Evolutionary conservation across 306 rosid species (phyloP), one percentile per base, ranked within the genome.

Genomic region (Pterocarpus santalinus): DNA sequence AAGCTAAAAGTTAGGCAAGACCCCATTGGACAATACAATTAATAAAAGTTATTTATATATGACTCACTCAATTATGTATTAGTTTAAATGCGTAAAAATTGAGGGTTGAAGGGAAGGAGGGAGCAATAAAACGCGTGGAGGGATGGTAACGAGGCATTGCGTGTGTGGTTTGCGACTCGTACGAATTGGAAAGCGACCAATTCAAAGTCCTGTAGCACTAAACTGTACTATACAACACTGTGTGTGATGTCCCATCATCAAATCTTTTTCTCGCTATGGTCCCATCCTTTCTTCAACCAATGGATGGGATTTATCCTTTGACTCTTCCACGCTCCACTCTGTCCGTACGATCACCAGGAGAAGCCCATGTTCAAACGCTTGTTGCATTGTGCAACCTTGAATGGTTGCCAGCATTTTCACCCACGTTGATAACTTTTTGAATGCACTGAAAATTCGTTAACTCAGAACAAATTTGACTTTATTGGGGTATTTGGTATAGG

Each of bases 171-270:
- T 39, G 58, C 30, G 1, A 33, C 36, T 16, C 73, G 53, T 8
- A 35, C 73, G 7, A 62, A n/a, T 62, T 61, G 16, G 71, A 75
- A 12, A 62, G 61, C 12, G 43, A 77, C 65, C 43, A 77, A 51
- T 47, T 12, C 14, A 12, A 60, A 8, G 62, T 15, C 0, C 53
- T 75, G 53, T 77, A 60, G 75, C 47, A 57, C 39, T 72, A 69
- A 63, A 51, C 52, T 22, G 28, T 22, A 22, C 28, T 22, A 22
- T 22, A 22, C 28, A 22, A 22, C 28, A 22, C 28, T 39, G 53
- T 56, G 14, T 75, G 82, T 86, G 84, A 81, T 13, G 88, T 91
- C 86, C 64, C 83, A 65, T 90, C 87, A 35, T 7, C 36, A 79
- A 43, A 72, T 58, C 15, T 47, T 68, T 44, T 28, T 22, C 10